Evolutionary conservation across 2,329 filamentous ascomycete species (phyloP).

Genomic region (Fusarium guadeloupense): DNA sequence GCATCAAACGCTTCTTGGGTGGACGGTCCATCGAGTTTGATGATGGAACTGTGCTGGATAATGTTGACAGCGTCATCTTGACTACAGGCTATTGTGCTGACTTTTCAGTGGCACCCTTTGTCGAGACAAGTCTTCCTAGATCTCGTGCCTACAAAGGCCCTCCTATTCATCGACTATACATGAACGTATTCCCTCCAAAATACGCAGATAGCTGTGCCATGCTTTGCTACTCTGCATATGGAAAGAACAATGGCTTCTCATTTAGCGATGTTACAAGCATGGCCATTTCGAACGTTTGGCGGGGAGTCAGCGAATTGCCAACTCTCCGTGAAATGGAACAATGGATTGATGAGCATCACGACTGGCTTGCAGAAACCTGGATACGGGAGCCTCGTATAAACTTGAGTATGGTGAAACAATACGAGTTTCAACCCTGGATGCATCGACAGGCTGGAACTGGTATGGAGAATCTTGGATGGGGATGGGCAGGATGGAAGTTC

Average conservation of each 20-base stretch:
- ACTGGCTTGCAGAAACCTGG: slow-evolving; percentile 19
- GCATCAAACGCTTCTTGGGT: slow-evolving; percentile 3
- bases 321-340: slow-evolving; percentile 1
- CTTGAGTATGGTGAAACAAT: slow-evolving; percentile 42
- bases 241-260: slow-evolving; percentile 26
- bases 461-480: slow-evolving; percentile 54
- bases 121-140: slow-evolving; percentile 2
- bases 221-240: slow-evolving; percentile 25
- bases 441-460: slow-evolving; percentile 54
- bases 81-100: slow-evolving; percentile 9
- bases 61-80: slow-evolving; percentile 13
- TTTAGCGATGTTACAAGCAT: slow-evolving; percentile 33
- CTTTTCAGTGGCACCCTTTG: slow-evolving; percentile 17
- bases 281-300: slow-evolving; percentile 24
- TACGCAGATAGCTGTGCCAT: slow-evolving; percentile 17
- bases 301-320: slow-evolving; percentile 5
- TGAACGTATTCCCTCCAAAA: slow-evolving; percentile 23
- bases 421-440: slow-evolving; percentile 48
- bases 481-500: slow-evolving; percentile 53
- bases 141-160: background rate
- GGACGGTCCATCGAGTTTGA: slow-evolving; percentile 25
- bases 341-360: slow-evolving; percentile 21
- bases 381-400: slow-evolving; percentile 4
- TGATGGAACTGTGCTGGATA: slow-evolving; percentile 14
- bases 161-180: slow-evolving; percentile 2